A percentile compares a stretch with the other conserved stretches of the same genome.
phyloP scores from a whole-genome alignment of 805 yeast genomes.

The Wickerhamiella spandovensis region DNA sequence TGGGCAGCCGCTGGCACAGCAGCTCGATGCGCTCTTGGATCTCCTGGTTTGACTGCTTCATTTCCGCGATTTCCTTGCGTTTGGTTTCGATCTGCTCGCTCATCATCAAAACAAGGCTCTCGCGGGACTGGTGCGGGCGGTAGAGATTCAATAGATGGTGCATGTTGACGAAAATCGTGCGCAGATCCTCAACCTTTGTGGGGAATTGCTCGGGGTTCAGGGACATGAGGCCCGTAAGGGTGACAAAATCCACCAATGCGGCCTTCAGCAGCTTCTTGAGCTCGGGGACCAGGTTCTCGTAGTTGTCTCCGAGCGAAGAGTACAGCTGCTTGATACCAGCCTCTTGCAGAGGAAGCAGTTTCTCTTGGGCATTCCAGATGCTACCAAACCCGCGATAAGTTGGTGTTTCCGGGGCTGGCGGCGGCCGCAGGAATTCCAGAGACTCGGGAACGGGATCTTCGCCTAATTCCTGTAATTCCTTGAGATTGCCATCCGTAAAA shows the following conservation, averaged over 20 bases:
- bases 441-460: slow-evolving; percentile 9
- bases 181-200: slow-evolving; percentile 60
- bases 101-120: slow-evolving; percentile 63
- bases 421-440: slow-evolving; percentile 21
- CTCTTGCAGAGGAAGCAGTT: slow-evolving; percentile 58
- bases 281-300: slow-evolving; percentile 30
- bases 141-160: slow-evolving; percentile 87
- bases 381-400: slow-evolving; percentile 80
- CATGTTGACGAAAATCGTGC: slow-evolving; percentile 70
- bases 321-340: slow-evolving; percentile 72
- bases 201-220: slow-evolving; percentile 55
- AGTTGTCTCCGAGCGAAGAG: slow-evolving; percentile 19
- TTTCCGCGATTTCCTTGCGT: slow-evolving; percentile 20
- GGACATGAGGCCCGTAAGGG: slow-evolving; percentile 63
- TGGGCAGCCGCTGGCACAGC: slow-evolving; percentile 22
- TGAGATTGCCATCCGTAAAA: slow-evolving; percentile 51
- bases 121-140: slow-evolving; percentile 91
- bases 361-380: slow-evolving; percentile 68
- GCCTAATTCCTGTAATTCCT: slow-evolving; percentile 12
- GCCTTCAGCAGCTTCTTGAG: slow-evolving; percentile 71
- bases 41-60: slow-evolving; percentile 29
- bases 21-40: slow-evolving; percentile 28
- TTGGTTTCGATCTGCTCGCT: slow-evolving; percentile 44
- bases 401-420: slow-evolving; percentile 29
- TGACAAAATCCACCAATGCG: slow-evolving; percentile 64